Percentiles rank a stretch among this genome's conserved stretches.
Evolutionary conservation across 768 basidiomycete species (phyloP).

Genomic region (Cystobasidium ongulense): DNA sequence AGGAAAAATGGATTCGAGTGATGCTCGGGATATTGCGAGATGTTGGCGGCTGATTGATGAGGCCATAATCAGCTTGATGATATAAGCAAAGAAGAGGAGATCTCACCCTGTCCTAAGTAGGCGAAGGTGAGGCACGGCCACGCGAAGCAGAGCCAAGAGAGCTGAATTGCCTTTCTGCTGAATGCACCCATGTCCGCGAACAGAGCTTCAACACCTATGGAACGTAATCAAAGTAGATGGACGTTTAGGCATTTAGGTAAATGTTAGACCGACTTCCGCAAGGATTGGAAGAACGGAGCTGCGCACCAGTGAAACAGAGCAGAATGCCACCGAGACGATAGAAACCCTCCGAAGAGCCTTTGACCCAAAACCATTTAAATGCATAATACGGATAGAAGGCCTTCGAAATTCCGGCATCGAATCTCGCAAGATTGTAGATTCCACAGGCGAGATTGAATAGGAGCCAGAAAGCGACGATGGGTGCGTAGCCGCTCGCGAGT

Average conservation of each 20-base stretch:
- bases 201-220: not conserved
- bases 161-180: not conserved
- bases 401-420: not conserved
- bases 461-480: not conserved
- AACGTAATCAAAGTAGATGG: not conserved
- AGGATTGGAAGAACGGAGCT: no score
- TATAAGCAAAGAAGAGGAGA: no score
- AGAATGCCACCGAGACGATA: not conserved
- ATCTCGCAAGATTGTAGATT: not conserved
- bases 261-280: no score
- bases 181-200: conserved; percentile 2
- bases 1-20: not conserved
- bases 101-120: not conserved
- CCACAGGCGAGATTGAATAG: not conserved
- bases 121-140: not conserved
- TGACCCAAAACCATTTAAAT: not conserved
- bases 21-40: not conserved
- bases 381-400: conserved; percentile 6
- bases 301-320: not conserved
- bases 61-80: no score
- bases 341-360: not conserved
- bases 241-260: no score
- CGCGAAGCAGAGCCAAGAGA: not conserved
- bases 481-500: not conserved
- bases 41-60: not conserved